phyloP scores from a whole-genome alignment of 2,329 filamentous ascomycete genomes.

The Pestalotiopsis sp. region DNA sequence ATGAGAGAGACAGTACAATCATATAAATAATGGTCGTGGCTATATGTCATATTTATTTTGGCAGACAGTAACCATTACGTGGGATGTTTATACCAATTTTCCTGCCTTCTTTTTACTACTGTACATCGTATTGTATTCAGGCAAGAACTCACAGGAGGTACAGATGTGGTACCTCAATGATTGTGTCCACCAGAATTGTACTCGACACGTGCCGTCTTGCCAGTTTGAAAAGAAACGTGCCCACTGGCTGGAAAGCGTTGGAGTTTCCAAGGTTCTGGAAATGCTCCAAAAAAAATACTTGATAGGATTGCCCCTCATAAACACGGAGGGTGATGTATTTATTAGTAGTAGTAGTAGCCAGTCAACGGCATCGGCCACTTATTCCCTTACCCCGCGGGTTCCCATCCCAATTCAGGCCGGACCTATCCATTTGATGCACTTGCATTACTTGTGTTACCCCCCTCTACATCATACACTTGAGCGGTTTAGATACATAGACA shows the following conservation, averaged over 20 bases:
- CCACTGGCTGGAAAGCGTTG: neutral
- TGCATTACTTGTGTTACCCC: neutral
- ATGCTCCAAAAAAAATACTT: neutral
- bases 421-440: neutral
- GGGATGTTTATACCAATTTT: no score
- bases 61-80: no score
- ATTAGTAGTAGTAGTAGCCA: neutral
- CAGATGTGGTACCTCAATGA: neutral
- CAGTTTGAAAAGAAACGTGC: neutral
- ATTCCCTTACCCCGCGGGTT: neutral
- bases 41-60: no score
- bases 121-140: no score
- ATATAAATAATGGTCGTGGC: no score
- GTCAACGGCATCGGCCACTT: neutral
- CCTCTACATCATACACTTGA: neutral
- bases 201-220: neutral
- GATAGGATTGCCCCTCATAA: neutral
- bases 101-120: no score
- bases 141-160: no score
- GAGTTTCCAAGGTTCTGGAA: neutral
- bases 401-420: neutral
- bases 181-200: neutral
- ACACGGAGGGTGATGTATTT: no score
- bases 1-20: no score
- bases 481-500: neutral